Evolutionary conservation across 2,329 filamentous ascomycete species (phyloP), one percentile per base, ranked within the genome.

Genomic region (Ophiosphaerella korrae): DNA sequence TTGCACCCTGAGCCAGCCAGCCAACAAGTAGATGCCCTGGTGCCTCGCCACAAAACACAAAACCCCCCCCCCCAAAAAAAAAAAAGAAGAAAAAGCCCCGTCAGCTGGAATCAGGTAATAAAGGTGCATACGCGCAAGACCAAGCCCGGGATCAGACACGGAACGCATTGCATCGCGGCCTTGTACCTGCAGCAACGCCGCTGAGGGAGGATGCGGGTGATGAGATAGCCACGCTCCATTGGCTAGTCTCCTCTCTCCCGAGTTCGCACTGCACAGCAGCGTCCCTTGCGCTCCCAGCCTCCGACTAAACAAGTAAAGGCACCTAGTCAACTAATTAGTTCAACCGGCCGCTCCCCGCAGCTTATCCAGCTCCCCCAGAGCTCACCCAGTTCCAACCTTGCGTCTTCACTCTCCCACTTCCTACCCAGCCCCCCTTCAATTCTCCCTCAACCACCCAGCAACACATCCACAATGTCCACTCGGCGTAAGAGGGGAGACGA

Each of bases 401-500:
- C 33, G 45, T 47, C 47, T 35, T 44, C 52, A 48, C 47, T 50
- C 42, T 29, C 38, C 48, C 35, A 49, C 42, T 12, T 35, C 29
- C 24, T 38, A 46, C 37, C 42, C 39, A 37, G 42, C 31, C 40
- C 40, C 37, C 37, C 47, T 43, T 33, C 43, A 49, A 35, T 40
- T 33, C 11, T 16, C 18, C 21, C 35, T 42, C 51, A 41, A 14
- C 40, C 42, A 52, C 42, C 47, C 26, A 4, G 2, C 18, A 11
- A 39, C 40, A 21, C 46, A 45, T 14, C 39, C 34, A 60, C 43
- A 52, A 75, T 77, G 75, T 73, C 74, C 36, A 77, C 75, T 42
- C 74, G 26, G 8, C 26, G 75, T 60, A 77, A 77, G 65, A 72
- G 75, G 56, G 77, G 75, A 57, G 77, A 77, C 70, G 72, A 76